A percentile compares a stretch with the other conserved stretches of the same genome.
phyloP scores from a whole-genome alignment of 306 rosid genomes.

The Vachellia collinsii region DNA sequence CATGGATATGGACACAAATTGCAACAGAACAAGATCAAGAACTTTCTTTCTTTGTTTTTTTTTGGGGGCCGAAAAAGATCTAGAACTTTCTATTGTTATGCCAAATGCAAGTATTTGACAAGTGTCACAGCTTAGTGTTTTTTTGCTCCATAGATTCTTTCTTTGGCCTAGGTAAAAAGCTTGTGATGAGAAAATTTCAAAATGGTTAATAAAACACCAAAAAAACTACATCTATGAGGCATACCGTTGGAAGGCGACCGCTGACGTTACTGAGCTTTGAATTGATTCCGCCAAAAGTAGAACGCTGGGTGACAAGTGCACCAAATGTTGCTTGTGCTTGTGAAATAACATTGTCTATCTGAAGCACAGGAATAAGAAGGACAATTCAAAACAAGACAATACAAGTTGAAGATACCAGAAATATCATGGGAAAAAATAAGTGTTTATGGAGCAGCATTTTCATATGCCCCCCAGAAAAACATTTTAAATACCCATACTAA shows the following conservation, averaged over 20 bases:
- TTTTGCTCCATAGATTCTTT: neutral
- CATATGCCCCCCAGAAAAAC: neutral
- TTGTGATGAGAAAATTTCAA: neutral
- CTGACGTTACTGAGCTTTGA: constrained; percentile 90
- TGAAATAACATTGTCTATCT: constrained; percentile 90
- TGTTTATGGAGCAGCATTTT: neutral
- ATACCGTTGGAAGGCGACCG: constrained; percentile 96
- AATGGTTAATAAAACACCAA: constrained; percentile 21
- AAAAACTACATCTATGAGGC: constrained; percentile 29
- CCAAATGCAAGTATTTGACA: neutral
- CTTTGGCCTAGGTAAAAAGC: neutral
- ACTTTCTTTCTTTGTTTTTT: too few species aligned
- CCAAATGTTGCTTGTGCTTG: constrained; percentile 98
- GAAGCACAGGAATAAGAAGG: constrained; percentile 32
- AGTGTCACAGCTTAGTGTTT: neutral
- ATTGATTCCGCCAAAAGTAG: constrained; percentile 92
- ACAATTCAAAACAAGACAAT: constrained; percentile 29
- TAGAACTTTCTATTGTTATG: neutral
- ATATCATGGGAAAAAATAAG: neutral
- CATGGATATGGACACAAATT: neutral
- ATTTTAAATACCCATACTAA: neutral
- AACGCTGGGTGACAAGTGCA: constrained; percentile 86
- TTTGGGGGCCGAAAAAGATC: too few species aligned
- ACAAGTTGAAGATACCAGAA: constrained; percentile 11
- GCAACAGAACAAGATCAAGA: neutral